phyloP scores from a whole-genome alignment of 805 yeast species.

The Candida berthetii region DNA sequence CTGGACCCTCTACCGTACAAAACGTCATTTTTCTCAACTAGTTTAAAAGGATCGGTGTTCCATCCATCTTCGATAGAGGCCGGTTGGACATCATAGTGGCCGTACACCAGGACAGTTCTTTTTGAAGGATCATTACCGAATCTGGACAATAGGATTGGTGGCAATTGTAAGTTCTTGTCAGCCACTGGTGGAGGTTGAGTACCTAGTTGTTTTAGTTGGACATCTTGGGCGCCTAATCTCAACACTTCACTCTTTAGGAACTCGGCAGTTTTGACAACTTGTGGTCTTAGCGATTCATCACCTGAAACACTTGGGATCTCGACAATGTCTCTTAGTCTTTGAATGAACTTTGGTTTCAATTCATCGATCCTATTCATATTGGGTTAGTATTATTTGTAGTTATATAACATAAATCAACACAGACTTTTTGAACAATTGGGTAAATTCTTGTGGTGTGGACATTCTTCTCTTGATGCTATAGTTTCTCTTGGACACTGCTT shows the following conservation, averaged over 20 bases:
- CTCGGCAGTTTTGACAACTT: conserved; percentile 85
- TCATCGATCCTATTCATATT: conserved; percentile 52
- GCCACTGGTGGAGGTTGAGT: conserved; percentile 88
- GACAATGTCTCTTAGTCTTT: conserved; percentile 75
- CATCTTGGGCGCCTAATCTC: conserved; percentile 72
- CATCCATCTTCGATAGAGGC: conserved; percentile 92
- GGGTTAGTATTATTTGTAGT: too few relatives aligned
- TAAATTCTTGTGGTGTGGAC: conserved; percentile 5
- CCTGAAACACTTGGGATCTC: conserved; percentile 93
- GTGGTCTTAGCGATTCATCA: conserved; percentile 82
- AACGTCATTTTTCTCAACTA: conserved; percentile 62
- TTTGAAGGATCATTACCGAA: conserved; percentile 76
- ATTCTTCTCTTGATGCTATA: not conserved
- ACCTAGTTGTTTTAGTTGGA: conserved; percentile 80
- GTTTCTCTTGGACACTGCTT: too few relatives aligned
- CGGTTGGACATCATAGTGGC: conserved; percentile 99
- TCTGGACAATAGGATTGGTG: conserved; percentile 92
- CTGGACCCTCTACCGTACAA: conserved; percentile 92
- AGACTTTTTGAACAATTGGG: conserved; percentile 9
- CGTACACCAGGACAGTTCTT: conserved; percentile 88
- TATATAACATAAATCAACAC: not conserved
- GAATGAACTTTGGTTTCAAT: conserved; percentile 68
- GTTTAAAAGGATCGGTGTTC: conserved; percentile 84
- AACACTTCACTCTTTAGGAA: conserved; percentile 68
- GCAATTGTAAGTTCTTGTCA: conserved; percentile 62